Percentiles rank a stretch among this genome's conserved stretches.
phyloP scores from a whole-genome alignment of 495 filamentous ascomycete species.

The Tuber aestivum region DNA sequence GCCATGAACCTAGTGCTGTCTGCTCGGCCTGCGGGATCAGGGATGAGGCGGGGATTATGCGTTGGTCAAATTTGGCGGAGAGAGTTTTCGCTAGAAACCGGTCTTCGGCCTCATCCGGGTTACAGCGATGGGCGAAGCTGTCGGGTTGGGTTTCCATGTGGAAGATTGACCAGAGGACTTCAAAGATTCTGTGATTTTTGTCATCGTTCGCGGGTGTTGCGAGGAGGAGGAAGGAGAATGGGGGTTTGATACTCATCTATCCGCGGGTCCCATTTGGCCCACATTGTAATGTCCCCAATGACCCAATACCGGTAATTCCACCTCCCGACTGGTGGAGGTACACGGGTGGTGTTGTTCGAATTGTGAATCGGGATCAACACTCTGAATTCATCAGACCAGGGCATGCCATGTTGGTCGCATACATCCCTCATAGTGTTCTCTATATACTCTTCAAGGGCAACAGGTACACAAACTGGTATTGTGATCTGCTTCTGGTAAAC shows the following conservation, averaged over 20 bases:
- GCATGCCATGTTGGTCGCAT: background rate
- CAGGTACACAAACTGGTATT: constrained; percentile 39
- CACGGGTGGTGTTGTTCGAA: constrained; percentile 5
- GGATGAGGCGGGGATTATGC: constrained; percentile 14
- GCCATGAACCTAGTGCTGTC: background rate
- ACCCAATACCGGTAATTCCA: constrained; percentile 45
- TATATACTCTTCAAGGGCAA: constrained; percentile 34
- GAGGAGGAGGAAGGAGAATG: background rate
- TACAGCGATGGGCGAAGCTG: background rate
- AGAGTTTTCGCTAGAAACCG: background rate
- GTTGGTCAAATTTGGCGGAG: background rate
- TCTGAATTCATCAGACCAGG: constrained; percentile 12
- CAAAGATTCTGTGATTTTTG: constrained; percentile 32
- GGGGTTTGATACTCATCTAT: constrained; percentile 36
- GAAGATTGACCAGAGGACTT: constrained; percentile 43
- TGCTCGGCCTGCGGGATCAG: background rate
- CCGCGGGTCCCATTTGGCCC: constrained; percentile 42
- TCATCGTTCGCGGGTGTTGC: background rate
- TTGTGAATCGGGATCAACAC: constrained; percentile 17
- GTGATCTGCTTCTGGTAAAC: constrained; percentile 41
- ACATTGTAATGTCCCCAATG: constrained; percentile 44
- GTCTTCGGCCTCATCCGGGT: background rate
- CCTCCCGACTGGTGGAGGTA: constrained; percentile 15
- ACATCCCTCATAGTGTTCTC: background rate
- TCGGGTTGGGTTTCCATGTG: constrained; percentile 18